These are phyloP conservation scores for Nematocida ironsii DNA, from an alignment of 371 early-diverging fungal species.

Conservation along the genomic window DNA sequence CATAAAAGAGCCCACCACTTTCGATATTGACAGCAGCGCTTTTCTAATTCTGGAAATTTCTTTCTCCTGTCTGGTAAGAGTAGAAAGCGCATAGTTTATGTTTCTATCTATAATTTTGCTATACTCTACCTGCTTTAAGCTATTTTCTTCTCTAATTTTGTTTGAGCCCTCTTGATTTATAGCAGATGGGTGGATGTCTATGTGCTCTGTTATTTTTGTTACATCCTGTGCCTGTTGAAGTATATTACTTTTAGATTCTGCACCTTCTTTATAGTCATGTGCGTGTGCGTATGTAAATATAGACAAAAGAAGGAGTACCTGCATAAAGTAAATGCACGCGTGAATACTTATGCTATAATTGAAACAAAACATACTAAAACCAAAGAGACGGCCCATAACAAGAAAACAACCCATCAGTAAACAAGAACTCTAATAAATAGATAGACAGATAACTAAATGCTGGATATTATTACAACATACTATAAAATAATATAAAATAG, in stretches of 20 bases:
- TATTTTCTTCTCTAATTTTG: background rate
- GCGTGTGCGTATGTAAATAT: background rate
- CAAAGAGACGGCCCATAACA: background rate
- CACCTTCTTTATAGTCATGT: background rate
- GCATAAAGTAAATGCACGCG: background rate
- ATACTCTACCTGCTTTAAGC: background rate
- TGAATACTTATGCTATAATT: conserved; percentile 13
- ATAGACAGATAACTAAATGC: no score
- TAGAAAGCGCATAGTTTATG: background rate
- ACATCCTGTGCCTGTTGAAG: background rate
- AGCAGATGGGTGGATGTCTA: background rate
- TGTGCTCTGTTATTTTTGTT: conserved; percentile 14
- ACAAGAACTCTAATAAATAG: no score
- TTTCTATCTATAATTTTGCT: background rate
- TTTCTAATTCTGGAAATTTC: background rate
- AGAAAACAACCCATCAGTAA: background rate
- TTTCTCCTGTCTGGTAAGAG: background rate
- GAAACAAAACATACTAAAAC: conserved; percentile 53
- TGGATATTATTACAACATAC: no score
- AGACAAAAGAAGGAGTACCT: background rate
- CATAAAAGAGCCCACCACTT: background rate
- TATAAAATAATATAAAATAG: no score
- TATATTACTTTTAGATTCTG: background rate
- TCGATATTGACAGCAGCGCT: background rate
- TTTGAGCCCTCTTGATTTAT: background rate